phyloP scores from a whole-genome alignment of 225 moss, liverwort and hornwort genomes.

The Asterella californica region DNA sequence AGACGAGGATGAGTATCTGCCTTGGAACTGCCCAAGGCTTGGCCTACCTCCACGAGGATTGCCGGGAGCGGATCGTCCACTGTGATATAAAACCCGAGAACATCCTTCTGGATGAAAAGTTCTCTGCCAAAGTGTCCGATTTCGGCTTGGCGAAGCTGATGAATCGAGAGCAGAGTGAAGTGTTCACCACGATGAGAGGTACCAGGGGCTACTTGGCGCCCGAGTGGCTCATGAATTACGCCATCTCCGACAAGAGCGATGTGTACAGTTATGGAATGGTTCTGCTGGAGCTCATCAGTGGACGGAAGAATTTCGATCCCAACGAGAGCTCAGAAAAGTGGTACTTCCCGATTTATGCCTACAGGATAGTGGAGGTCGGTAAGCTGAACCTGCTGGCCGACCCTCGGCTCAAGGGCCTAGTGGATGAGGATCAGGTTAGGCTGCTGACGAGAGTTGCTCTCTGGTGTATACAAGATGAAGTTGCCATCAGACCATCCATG shows the following conservation, averaged over 20 bases:
- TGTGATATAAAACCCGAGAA: conserved; percentile 50
- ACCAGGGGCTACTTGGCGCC: conserved; percentile 50
- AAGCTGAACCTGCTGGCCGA: conserved; percentile 25
- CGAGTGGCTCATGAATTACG: conserved; percentile 43
- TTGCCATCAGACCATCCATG: conserved; percentile 41
- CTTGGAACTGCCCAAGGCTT: conserved; percentile 43
- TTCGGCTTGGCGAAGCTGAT: conserved; percentile 47
- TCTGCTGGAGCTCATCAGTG: conserved; percentile 47
- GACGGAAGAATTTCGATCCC: conserved; percentile 43
- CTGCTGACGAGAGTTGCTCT: conserved; percentile 39
- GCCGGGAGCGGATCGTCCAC: conserved; percentile 41
- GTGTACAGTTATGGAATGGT: conserved; percentile 55
- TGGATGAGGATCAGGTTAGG: conserved; percentile 28
- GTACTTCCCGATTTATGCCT: conserved; percentile 44
- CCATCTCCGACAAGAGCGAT: conserved; percentile 47
- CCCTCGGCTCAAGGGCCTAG: conserved; percentile 35
- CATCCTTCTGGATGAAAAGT: conserved; percentile 37
- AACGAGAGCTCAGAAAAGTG: conserved; percentile 37
- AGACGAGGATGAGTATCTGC: conserved; percentile 32
- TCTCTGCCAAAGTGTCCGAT: conserved; percentile 39
- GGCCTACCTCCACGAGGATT: conserved; percentile 51
- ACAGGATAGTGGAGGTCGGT: conserved; percentile 22
- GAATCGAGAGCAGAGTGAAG: conserved; percentile 43
- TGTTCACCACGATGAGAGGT: conserved; percentile 42
- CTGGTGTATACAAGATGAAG: conserved; percentile 54